Evolutionary conservation across 2,329 filamentous ascomycete species (phyloP).

Genomic region (Volutella citrinella): DNA sequence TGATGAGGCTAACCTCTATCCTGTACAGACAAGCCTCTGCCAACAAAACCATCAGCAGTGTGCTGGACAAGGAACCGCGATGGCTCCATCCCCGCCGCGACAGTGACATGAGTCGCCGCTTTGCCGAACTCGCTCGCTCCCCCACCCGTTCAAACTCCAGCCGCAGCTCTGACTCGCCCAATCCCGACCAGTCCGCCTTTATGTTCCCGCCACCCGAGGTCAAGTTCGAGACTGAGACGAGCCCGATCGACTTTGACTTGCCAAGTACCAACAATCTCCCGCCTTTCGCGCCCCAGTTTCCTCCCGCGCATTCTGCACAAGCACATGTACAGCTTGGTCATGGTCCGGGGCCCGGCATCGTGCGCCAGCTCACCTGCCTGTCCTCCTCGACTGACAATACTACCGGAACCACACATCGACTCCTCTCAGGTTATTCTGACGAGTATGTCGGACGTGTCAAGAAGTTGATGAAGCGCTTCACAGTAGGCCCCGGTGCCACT

Average conservation of each 20-base stretch:
- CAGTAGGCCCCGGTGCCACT: conserved; percentile 19
- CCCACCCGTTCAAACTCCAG: conserved; percentile 26
- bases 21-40: conserved; percentile 51
- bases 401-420: conserved; percentile 31
- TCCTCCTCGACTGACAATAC: conserved; percentile 38
- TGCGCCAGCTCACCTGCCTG: conserved; percentile 34
- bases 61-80: conserved; percentile 57
- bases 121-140: conserved; percentile 42
- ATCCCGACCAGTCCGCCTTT: conserved; percentile 14
- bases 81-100: conserved; percentile 52
- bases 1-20: conserved; percentile 7
- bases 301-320: too few species aligned
- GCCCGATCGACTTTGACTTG: too few species aligned
- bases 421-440: conserved; percentile 30
- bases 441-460: conserved; percentile 36
- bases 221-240: conserved; percentile 10
- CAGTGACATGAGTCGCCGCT: conserved; percentile 50
- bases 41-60: conserved; percentile 54
- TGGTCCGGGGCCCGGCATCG: conserved; percentile 23
- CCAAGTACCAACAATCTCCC: too few species aligned
- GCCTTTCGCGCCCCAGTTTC: too few species aligned
- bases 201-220: conserved; percentile 15
- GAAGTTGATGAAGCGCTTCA: conserved; percentile 37
- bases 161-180: conserved; percentile 13
- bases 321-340: too few species aligned